A percentile compares a stretch with the other conserved stretches of the same genome.
These are phyloP conservation scores for Pseudozyma pruni DNA, from an alignment of 1,284 basidiomycete species.

Conservation along the genomic window DNA sequence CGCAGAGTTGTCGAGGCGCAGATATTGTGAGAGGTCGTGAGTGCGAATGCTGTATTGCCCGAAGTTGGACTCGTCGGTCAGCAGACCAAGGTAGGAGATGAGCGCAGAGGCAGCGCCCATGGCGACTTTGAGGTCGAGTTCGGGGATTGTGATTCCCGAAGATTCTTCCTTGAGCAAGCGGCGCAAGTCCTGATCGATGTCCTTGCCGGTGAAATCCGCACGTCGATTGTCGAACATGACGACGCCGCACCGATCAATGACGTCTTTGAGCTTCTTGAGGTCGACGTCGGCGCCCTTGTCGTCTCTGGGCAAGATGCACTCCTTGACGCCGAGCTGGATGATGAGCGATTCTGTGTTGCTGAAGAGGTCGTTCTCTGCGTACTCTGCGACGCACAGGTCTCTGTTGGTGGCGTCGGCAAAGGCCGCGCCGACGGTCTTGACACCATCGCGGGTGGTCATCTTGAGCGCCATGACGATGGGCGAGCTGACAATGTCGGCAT, in stretches of 20 bases:
- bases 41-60: constrained; percentile 82
- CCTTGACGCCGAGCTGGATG: constrained; percentile 96
- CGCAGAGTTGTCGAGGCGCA: constrained; percentile 95
- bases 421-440: constrained; percentile 71
- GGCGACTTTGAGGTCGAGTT: constrained; percentile 81
- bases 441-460: constrained; percentile 74
- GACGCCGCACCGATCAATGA: constrained; percentile 86
- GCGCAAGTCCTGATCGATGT: constrained; percentile 84
- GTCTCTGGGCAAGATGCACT: constrained; percentile 76
- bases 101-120: constrained; percentile 84
- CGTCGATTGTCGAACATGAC: constrained; percentile 88
- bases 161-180: constrained; percentile 74
- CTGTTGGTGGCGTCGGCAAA: constrained; percentile 73
- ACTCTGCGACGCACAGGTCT: constrained; percentile 79
- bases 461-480: constrained; percentile 93
- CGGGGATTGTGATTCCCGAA: constrained; percentile 69
- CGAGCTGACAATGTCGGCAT: constrained; percentile 82
- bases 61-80: constrained; percentile 84
- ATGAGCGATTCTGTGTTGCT: constrained; percentile 95
- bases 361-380: constrained; percentile 93
- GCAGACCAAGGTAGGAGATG: constrained; percentile 82
- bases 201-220: constrained; percentile 80
- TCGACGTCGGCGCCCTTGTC: constrained; percentile 78
- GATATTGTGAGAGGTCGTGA: constrained; percentile 92
- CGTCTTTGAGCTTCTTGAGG: constrained; percentile 69